Evolutionary conservation across 768 basidiomycete species (phyloP), one percentile per base, ranked within the genome.

Genomic region (Lepiota subincarnata): DNA sequence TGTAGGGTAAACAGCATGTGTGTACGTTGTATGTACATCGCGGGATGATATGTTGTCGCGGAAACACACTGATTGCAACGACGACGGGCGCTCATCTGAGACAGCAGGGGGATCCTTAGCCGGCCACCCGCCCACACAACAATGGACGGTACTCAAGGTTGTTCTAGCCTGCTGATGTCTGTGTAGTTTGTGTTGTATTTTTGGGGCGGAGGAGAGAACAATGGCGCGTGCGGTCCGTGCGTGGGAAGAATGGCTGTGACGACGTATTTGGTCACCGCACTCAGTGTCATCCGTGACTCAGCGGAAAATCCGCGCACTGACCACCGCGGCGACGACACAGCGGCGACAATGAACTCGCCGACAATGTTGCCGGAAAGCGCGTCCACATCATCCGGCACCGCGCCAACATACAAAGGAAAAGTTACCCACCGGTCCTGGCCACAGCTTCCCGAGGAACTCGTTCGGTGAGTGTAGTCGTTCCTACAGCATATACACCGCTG

Each of bases 381-480:
- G 31, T 31, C 31, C 1, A 31, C 31, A 31, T 31, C 31, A 31
- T 31, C 4, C 41, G 35, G 43, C 39, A 7, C 38, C 24, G 13
- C 42, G 8, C 34, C 28, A 10, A 43, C 59, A 12, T 80, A 77
- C 68, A 84, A 84, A 60, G 83, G 83, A 49, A 85, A 84, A 64
- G 68, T 69, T 16, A 74, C 79, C 5, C 68, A 75, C 59, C 66
- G 81, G 64, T 82, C 80, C 16, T 84, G 83, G 83, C 74, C 74
- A n/a, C 76, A 83, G 57, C 66, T 84, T 18, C 83, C 83, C 0
- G 72, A 74, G 48, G 83, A 86, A 62, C 75, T 86, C 60, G 68
- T 86, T 65, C 77, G 77, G 83, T 81, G 61, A 64, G 77, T 20
- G 20, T n/a, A 26, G 13, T 22, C 20, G 13, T 70, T 24, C 39